Evolutionary conservation across 192 early-diverging fungal species (phyloP), one percentile per base, ranked within the genome.

Genomic region (Backusella westeae): DNA sequence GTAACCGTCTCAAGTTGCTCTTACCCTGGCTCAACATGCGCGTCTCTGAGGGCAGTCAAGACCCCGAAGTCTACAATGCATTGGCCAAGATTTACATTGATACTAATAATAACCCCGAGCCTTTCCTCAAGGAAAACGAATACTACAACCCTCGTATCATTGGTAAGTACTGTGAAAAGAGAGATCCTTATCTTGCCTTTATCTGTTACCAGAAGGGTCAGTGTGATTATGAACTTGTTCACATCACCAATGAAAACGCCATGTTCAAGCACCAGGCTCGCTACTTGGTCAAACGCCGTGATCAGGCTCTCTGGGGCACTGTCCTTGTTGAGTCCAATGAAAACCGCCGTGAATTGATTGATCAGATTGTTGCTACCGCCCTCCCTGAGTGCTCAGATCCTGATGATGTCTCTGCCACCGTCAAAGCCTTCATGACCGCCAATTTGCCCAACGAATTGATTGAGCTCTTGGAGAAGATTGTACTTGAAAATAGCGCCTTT

Each of bases 191-290:
- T 77, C 88, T 99, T 34, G 98, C 98, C 10, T 98, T 89, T 72
- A 93, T 99, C 73, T 93, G 94, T 42, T 99, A 98, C 85, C 90
- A 96, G 77, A 91, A 95, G 68, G 98, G 98, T 34, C 92, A 95
- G 78, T 98, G 98, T 80, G 98, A 99, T 78, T 85, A 90, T 75
- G 97, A 98, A 82, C 85, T 99, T 66, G 89, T 99, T 76, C 89
- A 93, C n/a, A 91, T 99, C 76, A 98, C 98, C 41, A 98, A 94
- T 88, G 95, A 98, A 69, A 98, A 99, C 83, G 89, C 92, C 39
- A 98, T 99, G 97, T 99, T 98, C 86, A 99, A 99, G 86, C 98
- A 98, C 81, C 98, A 98, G 87, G 92, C 97, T 17, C 93, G 98
- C 73, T 99, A 99, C 75, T 85, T 99, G 70, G 94, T 99, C 74